A percentile compares a stretch with the other conserved stretches of the same genome.
Conservation (phyloP, 1,284 basidiomycete genomes). For the Cryptococcus sp. region DNA sequence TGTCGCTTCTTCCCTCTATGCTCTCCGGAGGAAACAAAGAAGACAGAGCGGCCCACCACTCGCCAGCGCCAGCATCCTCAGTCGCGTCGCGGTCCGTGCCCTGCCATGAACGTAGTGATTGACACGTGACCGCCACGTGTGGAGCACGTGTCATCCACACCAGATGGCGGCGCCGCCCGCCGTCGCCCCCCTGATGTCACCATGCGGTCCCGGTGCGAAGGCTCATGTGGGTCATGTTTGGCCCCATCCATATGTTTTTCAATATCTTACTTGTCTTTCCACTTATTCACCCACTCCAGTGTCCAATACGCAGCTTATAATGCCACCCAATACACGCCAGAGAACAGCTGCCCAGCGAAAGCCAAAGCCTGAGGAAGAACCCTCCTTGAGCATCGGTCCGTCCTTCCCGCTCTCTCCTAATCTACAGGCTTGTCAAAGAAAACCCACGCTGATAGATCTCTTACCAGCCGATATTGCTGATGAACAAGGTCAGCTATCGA, state of each 20-base stretch:
- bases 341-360: conserved; percentile 19
- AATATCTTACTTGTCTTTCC: background rate
- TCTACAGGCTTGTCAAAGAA: background rate
- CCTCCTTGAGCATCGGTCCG: conserved; percentile 3
- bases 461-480: conserved; percentile 8
- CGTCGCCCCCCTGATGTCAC: background rate
- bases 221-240: background rate
- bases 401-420: background rate
- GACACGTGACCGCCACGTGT: no score
- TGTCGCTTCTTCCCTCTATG: background rate
- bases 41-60: no score
- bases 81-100: no score
- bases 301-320: background rate
- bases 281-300: no score
- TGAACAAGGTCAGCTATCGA: conserved; percentile 23
- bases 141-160: no score
- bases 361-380: conserved; percentile 11
- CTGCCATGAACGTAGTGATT: no score
- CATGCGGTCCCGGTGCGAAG: background rate
- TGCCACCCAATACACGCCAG: conserved; percentile 5
- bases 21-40: background rate
- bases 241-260: background rate
- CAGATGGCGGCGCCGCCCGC: background rate
- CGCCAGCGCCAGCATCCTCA: no score
- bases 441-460: background rate